phyloP scores from a whole-genome alignment of 192 early-diverging fungal genomes.

The Mycoemilia scoparia region DNA sequence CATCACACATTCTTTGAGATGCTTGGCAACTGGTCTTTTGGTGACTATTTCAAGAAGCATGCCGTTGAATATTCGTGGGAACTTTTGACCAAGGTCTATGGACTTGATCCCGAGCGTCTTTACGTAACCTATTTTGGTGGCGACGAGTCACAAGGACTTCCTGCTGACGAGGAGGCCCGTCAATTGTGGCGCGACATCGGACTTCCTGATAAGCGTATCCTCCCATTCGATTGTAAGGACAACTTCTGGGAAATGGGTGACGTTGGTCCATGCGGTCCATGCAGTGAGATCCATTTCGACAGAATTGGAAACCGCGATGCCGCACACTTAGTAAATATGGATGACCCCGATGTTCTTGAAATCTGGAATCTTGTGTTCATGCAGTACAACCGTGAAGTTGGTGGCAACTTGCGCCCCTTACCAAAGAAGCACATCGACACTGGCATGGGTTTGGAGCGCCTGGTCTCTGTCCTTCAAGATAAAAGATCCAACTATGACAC shows the following conservation, averaged over 20 bases:
- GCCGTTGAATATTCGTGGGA: slow-evolving; percentile 85
- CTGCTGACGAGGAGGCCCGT: slow-evolving; percentile 77
- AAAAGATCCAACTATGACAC: slow-evolving; percentile 97
- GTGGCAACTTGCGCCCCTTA: slow-evolving; percentile 65
- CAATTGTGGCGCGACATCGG: slow-evolving; percentile 83
- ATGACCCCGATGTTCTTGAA: slow-evolving; percentile 94
- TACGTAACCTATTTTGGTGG: slow-evolving; percentile 97
- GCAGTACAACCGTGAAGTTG: slow-evolving; percentile 92
- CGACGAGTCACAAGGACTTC: slow-evolving; percentile 57
- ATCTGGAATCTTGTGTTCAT: slow-evolving; percentile 99
- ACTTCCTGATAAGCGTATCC: slow-evolving; percentile 56
- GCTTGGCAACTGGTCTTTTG: slow-evolving; percentile 99
- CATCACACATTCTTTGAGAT: slow-evolving; percentile 99
- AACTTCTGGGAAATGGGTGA: slow-evolving; percentile 99
- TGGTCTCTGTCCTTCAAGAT: slow-evolving; percentile 85
- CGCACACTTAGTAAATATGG: slow-evolving; percentile 75
- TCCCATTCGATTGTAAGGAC: slow-evolving; percentile 81
- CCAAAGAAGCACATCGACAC: slow-evolving; percentile 98
- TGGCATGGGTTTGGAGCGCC: slow-evolving; percentile 89
- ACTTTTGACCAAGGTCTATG: slow-evolving; percentile 70
- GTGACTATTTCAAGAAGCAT: slow-evolving; percentile 97
- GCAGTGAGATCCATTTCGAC: slow-evolving; percentile 96
- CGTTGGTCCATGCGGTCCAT: slow-evolving; percentile 91
- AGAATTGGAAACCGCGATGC: slow-evolving; percentile 89
- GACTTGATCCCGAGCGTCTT: slow-evolving; percentile 66